A percentile compares a stretch with the other conserved stretches of the same genome.
Evolutionary conservation across 2,329 filamentous ascomycete species (phyloP).

Genomic region (Cercospora brassicicola): DNA sequence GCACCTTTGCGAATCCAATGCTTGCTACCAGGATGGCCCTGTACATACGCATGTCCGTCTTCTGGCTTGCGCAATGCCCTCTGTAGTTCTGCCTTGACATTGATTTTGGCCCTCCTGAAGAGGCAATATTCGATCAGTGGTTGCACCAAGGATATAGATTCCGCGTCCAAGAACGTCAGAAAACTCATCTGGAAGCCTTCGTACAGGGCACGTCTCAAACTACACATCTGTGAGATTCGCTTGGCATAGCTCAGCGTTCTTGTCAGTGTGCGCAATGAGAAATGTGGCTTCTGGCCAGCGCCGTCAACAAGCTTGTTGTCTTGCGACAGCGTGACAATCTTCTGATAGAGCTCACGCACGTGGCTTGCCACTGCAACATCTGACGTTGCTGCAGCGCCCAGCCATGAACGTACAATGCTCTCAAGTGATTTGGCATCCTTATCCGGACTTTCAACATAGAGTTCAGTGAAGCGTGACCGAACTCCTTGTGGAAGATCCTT

Average conservation of each 20-base stretch:
- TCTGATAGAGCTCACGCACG: constrained; percentile 82
- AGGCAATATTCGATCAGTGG: constrained; percentile 80
- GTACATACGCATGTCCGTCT: constrained; percentile 76
- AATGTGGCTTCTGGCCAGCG: constrained; percentile 92
- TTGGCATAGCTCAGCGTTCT: constrained; percentile 84
- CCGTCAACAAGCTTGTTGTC: constrained; percentile 88
- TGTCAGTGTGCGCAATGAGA: constrained; percentile 91
- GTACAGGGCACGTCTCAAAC: constrained; percentile 78
- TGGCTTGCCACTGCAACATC: constrained; percentile 75
- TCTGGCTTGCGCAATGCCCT: constrained; percentile 75
- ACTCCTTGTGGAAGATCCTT: constrained; percentile 87
- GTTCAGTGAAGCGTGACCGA: constrained; percentile 88
- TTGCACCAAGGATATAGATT: constrained; percentile 75
- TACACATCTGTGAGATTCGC: constrained; percentile 80
- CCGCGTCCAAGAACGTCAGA: constrained; percentile 78
- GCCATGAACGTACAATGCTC: constrained; percentile 82
- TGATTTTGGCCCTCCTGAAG: constrained; percentile 64
- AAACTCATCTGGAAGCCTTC: constrained; percentile 99
- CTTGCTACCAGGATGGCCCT: constrained; percentile 43
- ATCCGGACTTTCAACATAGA: constrained; percentile 91
- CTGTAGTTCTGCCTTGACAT: constrained; percentile 70
- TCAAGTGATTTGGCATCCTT: constrained; percentile 81
- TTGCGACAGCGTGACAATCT: constrained; percentile 77
- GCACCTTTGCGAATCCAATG: constrained; percentile 78
- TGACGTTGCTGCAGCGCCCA: constrained; percentile 66